phyloP scores from a whole-genome alignment of 2,329 filamentous ascomycete genomes.

The Geosmithia flava region DNA sequence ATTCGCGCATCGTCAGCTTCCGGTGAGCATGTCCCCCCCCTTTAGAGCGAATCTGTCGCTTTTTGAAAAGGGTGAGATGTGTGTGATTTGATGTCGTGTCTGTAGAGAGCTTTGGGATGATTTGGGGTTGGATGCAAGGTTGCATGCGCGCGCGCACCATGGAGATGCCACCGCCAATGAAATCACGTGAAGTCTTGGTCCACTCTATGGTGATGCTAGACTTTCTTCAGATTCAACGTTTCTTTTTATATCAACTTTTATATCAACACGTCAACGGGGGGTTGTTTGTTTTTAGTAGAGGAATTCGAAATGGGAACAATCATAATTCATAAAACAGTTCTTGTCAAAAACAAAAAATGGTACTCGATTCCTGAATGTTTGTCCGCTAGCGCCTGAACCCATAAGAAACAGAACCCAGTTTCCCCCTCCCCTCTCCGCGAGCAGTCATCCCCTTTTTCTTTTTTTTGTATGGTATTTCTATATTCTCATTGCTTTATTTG shows the following conservation, averaged over 20 bases:
- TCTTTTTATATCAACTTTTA: no score
- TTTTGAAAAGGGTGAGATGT: background rate
- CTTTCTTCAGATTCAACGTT: no score
- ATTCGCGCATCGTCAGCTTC: slow-evolving; percentile 64
- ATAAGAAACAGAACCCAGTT: background rate
- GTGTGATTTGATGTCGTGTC: background rate
- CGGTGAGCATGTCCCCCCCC: slow-evolving; percentile 1
- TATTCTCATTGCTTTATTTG: background rate
- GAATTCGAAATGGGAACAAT: no score
- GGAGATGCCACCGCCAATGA: background rate
- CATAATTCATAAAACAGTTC: no score
- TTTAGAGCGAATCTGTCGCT: background rate
- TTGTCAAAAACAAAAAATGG: background rate
- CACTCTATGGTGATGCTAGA: background rate
- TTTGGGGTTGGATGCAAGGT: background rate
- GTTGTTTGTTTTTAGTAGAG: no score
- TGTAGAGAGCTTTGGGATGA: background rate
- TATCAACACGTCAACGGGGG: no score
- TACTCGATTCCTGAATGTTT: slow-evolving; percentile 1
- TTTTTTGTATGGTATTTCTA: background rate
- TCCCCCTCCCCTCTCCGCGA: background rate
- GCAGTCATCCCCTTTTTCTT: background rate
- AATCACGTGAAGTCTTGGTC: background rate
- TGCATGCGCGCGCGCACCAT: no score
- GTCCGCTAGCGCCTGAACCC: slow-evolving; percentile 3